These are phyloP conservation scores for Trypanosoma boissoni DNA, from an alignment of 208 protist species.

Conservation along the genomic window DNA sequence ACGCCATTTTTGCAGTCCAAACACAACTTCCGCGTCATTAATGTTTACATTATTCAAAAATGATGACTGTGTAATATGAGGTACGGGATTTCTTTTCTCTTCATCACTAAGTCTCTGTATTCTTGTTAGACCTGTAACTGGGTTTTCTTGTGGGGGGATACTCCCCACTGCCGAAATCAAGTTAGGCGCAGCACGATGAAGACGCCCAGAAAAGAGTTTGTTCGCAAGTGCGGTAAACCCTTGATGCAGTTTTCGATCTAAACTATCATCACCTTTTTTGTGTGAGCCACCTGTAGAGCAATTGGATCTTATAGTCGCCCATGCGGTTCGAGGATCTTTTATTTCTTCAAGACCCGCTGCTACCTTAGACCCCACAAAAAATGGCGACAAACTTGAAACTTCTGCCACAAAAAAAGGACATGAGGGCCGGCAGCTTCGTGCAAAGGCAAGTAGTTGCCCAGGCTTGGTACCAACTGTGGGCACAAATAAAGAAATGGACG, in stretches of 20 bases:
- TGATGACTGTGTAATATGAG: conserved; percentile 52
- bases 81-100: conserved; percentile 55
- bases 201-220: conserved; percentile 85
- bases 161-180: conserved; percentile 74
- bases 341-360: conserved; percentile 52
- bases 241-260: conserved; percentile 73
- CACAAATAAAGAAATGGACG: conserved; percentile 87
- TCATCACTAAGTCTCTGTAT: conserved; percentile 45
- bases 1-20: conserved; percentile 85
- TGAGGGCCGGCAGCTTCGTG: conserved; percentile 84
- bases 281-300: conserved; percentile 52
- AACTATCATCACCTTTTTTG: conserved; percentile 53
- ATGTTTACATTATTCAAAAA: conserved; percentile 88
- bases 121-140: conserved; percentile 23
- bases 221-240: conserved; percentile 84
- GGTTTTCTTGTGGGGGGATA: conserved; percentile 65
- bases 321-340: conserved; percentile 66
- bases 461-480: conserved; percentile 67
- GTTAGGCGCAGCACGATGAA: conserved; percentile 71
- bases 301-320: conserved; percentile 71
- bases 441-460: conserved; percentile 84
- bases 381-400: conserved; percentile 67
- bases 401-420: conserved; percentile 89
- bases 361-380: conserved; percentile 65
- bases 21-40: conserved; percentile 87